Percentiles rank a stretch among this genome's conserved stretches.
Conservation (phyloP, 2,329 filamentous ascomycete species). For the Sporothrix schenckii region DNA sequence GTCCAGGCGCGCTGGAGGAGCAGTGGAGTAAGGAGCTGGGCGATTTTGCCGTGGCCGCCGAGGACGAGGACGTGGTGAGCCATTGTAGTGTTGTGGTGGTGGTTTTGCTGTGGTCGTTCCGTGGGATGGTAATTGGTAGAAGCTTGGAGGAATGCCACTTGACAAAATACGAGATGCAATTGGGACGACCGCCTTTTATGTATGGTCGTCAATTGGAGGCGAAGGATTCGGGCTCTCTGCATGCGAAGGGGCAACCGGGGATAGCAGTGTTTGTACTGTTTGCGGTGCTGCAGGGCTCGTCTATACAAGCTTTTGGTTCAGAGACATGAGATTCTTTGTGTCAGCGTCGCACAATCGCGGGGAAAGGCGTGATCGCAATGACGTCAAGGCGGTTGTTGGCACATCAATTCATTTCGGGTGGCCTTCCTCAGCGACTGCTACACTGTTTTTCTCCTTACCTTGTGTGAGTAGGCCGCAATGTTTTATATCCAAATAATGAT, state of each 20-base stretch:
- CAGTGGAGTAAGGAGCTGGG: slow-evolving; percentile 73
- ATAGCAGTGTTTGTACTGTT: slow-evolving; percentile 2
- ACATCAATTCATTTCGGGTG: slow-evolving; percentile 1
- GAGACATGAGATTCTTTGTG: neutral
- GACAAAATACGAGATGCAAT: neutral
- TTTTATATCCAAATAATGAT: neutral
- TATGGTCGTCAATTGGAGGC: neutral
- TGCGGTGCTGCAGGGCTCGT: neutral
- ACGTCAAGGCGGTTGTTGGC: slow-evolving; percentile 10
- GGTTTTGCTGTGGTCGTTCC: neutral
- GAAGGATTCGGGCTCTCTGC: no score
- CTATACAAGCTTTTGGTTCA: neutral
- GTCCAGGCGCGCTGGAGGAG: slow-evolving; percentile 74
- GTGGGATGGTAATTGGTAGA: neutral
- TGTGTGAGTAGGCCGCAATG: neutral
- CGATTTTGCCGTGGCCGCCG: slow-evolving; percentile 80
- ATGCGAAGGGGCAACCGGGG: neutral
- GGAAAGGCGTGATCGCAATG: slow-evolving; percentile 26
- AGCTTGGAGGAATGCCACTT: no score
- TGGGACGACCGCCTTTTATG: neutral
- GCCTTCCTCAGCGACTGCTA: neutral
- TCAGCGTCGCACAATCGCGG: slow-evolving; percentile 8
- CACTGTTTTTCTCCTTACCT: neutral
- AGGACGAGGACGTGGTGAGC: slow-evolving; percentile 67
- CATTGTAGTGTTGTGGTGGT: slow-evolving; percentile 36